phyloP scores from a whole-genome alignment of 306 rosid species.

The Echinosophora koreensis region DNA sequence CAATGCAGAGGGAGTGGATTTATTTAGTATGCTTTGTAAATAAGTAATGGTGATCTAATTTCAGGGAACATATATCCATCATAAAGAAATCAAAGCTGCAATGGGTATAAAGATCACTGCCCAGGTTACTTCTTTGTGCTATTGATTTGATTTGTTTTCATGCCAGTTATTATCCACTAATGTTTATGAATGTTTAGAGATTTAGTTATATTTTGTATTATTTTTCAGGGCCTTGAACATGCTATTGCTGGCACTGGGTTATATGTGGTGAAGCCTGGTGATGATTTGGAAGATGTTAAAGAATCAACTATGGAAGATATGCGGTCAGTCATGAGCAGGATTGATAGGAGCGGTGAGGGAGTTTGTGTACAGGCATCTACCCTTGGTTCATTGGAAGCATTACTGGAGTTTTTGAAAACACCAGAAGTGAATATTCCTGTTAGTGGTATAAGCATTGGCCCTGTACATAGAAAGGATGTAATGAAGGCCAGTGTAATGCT shows the following conservation, averaged over 20 bases:
- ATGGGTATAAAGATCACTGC: conserved; percentile 96
- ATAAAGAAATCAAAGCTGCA: conserved; percentile 97
- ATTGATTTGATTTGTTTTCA: conserved; percentile 30
- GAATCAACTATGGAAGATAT: conserved; percentile 85
- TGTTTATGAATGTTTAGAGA: neutral
- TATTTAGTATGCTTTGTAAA: conserved; percentile 23
- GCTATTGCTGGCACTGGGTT: conserved; percentile 95
- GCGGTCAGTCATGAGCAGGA: conserved; percentile 85
- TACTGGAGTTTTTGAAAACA: conserved; percentile 89
- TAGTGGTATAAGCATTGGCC: conserved; percentile 93
- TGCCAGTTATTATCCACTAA: conserved; percentile 18
- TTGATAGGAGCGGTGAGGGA: conserved; percentile 91
- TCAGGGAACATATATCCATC: conserved; percentile 93
- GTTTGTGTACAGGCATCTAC: conserved; percentile 99
- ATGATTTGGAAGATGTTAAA: conserved; percentile 35
- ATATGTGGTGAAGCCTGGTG: conserved; percentile 83
- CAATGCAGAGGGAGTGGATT: neutral
- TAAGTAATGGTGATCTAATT: conserved; percentile 47
- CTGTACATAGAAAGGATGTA: conserved; percentile 95
- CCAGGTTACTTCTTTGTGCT: conserved; percentile 67
- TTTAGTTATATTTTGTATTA: conserved; percentile 36
- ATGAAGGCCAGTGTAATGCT: conserved; percentile 99
- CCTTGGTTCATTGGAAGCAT: conserved; percentile 95
- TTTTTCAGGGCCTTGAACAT: conserved; percentile 88
- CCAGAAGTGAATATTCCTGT: conserved; percentile 94